Percentiles rank a stretch among this genome's conserved stretches.
Evolutionary conservation across 1,284 basidiomycete genomes (phyloP).

Genomic region (Kwoniella shivajii): DNA sequence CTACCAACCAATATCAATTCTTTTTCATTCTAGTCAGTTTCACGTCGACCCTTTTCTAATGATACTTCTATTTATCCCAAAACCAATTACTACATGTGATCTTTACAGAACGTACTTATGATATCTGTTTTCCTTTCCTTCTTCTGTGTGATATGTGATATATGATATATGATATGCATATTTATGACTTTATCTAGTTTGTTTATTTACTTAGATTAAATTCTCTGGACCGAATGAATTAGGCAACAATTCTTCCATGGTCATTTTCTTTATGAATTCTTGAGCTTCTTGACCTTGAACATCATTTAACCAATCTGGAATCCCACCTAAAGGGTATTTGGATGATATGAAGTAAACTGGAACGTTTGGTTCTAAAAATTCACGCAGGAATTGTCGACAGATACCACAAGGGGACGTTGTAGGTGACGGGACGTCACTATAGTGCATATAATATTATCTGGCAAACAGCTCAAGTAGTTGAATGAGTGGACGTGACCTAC

Average conservation of each 20-base stretch:
- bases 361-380: slow-evolving; percentile 74
- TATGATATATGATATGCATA: no score
- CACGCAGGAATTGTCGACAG: slow-evolving; percentile 86
- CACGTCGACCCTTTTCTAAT: no score
- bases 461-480: background rate
- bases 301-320: slow-evolving; percentile 19
- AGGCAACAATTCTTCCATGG: slow-evolving; percentile 75
- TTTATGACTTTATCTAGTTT: no score
- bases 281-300: slow-evolving; percentile 55
- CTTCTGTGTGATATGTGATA: no score
- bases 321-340: slow-evolving; percentile 60
- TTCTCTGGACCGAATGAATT: slow-evolving; percentile 86
- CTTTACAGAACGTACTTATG: no score
- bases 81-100: no score
- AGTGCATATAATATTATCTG: background rate
- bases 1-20: no score
- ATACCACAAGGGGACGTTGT: slow-evolving; percentile 83
- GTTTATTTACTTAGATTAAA: no score
- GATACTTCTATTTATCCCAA: no score
- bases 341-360: slow-evolving; percentile 76
- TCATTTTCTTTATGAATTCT: slow-evolving; percentile 64
- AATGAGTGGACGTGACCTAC: slow-evolving; percentile 54
- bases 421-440: slow-evolving; percentile 63
- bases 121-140: no score
- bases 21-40: no score